Evolutionary conservation across 352 stramenopile genomes (phyloP), one percentile per base, ranked within the genome.

Genomic region (Phytopythium montanum): DNA sequence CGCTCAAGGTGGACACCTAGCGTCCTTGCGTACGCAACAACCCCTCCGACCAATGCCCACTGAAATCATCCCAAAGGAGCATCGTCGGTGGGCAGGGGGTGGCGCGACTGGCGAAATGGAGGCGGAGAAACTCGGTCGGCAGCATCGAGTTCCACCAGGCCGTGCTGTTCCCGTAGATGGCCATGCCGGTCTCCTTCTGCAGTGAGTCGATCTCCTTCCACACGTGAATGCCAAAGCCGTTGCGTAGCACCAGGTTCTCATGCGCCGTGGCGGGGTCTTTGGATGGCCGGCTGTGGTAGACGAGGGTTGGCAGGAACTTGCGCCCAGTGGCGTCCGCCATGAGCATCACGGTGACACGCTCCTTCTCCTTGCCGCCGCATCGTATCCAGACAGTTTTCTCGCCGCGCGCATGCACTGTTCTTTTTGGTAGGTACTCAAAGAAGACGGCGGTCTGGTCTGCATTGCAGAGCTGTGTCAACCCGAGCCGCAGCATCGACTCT

Each of bases 21-120:
- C 4, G 21, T 21, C 4, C 2, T n/a, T 60, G 59, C 59, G 36
- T 26, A 64, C 21, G 38, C 19, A 10, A 55, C 28, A 16, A 38
- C 51, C 46, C 51, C 42, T 16, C 10, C 16, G 41, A 25, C 41
- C 41, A 19, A 48, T 48, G 41, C 16, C n/a, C 41, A 19, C 41
- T 48, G 14, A 65, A 60, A 31, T 61, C 52, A 53, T 61, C 36
- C 34, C 44, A 53, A 14, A 61, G 44, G 44, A 61, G 44, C 31
- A 66, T 34, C 14, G 60, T 41, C 2, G 60, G 54, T 4, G 29
- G 51, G 3, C 49, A 9, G n/a, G 16, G 16, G 16, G 41, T n/a
- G n/a, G 41, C 14, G 16, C 41, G 41, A 48, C 41, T 48, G n/a
- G 6, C 41, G n/a, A 48, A 48, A 25, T 48, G 41, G 6, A 6